phyloP scores from a whole-genome alignment of 768 basidiomycete species.

The Stropharia rugosoannulata region DNA sequence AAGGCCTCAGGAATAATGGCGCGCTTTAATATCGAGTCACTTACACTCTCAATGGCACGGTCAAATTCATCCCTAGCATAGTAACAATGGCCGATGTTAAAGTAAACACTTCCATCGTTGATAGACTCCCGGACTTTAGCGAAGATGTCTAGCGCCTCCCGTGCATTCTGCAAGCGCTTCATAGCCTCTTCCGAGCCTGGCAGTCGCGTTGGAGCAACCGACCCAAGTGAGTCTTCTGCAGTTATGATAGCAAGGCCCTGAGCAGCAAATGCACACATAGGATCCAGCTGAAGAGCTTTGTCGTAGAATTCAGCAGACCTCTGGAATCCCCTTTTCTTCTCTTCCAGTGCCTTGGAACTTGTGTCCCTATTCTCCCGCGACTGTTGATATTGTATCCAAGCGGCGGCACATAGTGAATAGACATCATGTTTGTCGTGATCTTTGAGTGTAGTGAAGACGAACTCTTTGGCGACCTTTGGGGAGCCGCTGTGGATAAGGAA shows the following conservation, averaged over 20 bases:
- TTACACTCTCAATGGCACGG: constrained; percentile 91
- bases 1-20: not conserved
- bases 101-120: constrained; percentile 80
- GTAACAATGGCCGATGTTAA: constrained; percentile 97
- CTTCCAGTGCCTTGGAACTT: constrained; percentile 54
- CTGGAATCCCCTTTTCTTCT: constrained; percentile 75
- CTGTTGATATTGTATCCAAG: constrained; percentile 82
- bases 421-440: constrained; percentile 86
- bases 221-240: constrained; percentile 87
- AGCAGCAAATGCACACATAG: constrained; percentile 87
- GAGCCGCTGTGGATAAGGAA: constrained; percentile 83
- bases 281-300: constrained; percentile 83
- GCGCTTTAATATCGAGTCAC: constrained; percentile 22
- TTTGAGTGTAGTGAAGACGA: constrained; percentile 86
- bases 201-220: constrained; percentile 45
- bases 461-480: constrained; percentile 76
- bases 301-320: constrained; percentile 90
- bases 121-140: constrained; percentile 88
- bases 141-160: constrained; percentile 88
- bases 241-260: constrained; percentile 94
- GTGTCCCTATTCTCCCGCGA: constrained; percentile 81
- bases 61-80: constrained; percentile 93
- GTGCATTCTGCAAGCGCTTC: constrained; percentile 67
- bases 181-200: constrained; percentile 60
- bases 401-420: constrained; percentile 89